Base-by-base conservation (phyloP, 2,329 filamentous ascomycete species). In the Alternaria triticimaculans region DNA sequence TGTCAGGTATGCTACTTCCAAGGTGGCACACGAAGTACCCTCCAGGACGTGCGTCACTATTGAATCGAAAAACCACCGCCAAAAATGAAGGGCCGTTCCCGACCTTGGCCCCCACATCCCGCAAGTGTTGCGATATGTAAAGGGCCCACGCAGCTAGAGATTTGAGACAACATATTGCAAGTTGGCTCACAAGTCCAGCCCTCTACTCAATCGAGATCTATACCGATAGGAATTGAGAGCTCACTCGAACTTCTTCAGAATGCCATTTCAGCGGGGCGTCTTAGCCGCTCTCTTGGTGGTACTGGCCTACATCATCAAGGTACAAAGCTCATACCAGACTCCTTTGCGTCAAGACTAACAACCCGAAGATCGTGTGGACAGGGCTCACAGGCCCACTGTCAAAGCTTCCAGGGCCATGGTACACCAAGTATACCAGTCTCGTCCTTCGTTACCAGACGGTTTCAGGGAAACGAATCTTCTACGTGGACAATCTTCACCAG, bases 401-500 rank as follows among this genome's bases (percentile, higher is more conserved):
- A 8, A 66, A 66, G 25, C 28, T 78, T 7, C 76, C 76, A n/a
- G 76, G 76, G 4, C 72, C 76, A 28, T 75, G 73, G 71, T 69
- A 75, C 48, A 70, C 73, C 0, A 67, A 62, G 30, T 76, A 76
- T 49, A 78, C 74, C 6, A 71, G 75, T 48, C 58, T 76, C 11
- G 67, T 71, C 21, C 70, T 83, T 11, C 80, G 81, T 41, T 67
- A 74, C 12, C 74, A 79, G n/a, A 74, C 77, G 18, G 57, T 82
- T 6, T 66, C 67, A 6, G 80, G 81, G 10, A 74, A 74, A 5
- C 76, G 80, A 8, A 75, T 80, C 45, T 77, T 80, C 62, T 80
- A 81, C 66, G 76, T 82, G 21, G 71, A 83, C 53, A 64, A 67
- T 3, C 69, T 83, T 2, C 81, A 83, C 64, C 30, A 71, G 21